Evolutionary conservation across 2,329 filamentous ascomycete genomes (phyloP).

Genomic region (Epichloe sibirici): DNA sequence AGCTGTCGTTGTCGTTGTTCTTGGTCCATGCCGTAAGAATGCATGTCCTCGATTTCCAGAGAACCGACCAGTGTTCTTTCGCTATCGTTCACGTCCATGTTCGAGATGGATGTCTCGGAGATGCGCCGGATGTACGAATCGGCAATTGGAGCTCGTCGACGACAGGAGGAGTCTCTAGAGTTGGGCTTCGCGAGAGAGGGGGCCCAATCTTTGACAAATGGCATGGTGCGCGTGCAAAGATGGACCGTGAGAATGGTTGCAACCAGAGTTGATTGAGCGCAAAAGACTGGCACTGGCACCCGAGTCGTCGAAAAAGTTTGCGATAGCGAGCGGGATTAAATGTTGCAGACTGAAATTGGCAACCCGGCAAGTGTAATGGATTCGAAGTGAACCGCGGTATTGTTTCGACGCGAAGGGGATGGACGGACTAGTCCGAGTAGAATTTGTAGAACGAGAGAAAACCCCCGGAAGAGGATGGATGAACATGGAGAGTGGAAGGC

Average conservation of each 20-base stretch:
- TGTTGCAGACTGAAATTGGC: no score
- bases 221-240: neutral
- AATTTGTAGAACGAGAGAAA: no score
- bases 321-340: no score
- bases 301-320: no score
- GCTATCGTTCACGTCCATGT: constrained; percentile 6
- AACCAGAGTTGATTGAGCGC: neutral
- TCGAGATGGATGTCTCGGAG: neutral
- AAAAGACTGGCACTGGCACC: no score
- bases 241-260: neutral
- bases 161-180: neutral
- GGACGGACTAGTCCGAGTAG: no score
- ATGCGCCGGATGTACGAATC: neutral
- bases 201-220: constrained; percentile 4
- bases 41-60: neutral
- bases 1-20: neutral
- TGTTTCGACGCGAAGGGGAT: no score
- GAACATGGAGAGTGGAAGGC: neutral
- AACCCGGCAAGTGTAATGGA: no score
- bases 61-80: constrained; percentile 2
- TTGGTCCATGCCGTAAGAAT: neutral
- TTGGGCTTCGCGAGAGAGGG: neutral
- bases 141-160: neutral
- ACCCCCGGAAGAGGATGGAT: no score
- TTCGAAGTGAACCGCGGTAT: no score